Percentiles rank a stretch among this genome's conserved stretches.
Evolutionary conservation across 306 rosid species (phyloP).

Genomic region (barrel medic (Medicago truncatula)): MtrunA17r5.0-ANR NC_053044.1:40234501-40235000

Average conservation of each 20-base stretch:
- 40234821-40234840: no score
- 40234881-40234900: neutral
- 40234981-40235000: neutral
- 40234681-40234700: neutral
- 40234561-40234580: constrained; percentile 9
- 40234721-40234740: neutral
- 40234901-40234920: neutral
- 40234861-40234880: neutral
- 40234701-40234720: neutral
- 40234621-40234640: constrained; percentile 4
- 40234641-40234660: constrained; percentile 13
- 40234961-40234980: neutral
- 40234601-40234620: constrained; percentile 25
- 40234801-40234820: neutral
- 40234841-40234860: neutral
- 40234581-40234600: constrained; percentile 25
- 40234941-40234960: constrained; percentile 5
- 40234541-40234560: constrained; percentile 29
- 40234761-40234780: neutral
- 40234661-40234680: neutral
- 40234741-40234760: neutral
- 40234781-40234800: neutral
- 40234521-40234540: constrained; percentile 62
- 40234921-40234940: neutral
- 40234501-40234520: constrained; percentile 70